Conservation (phyloP, 2,329 filamentous ascomycete species). For the Onygena corvina region DNA sequence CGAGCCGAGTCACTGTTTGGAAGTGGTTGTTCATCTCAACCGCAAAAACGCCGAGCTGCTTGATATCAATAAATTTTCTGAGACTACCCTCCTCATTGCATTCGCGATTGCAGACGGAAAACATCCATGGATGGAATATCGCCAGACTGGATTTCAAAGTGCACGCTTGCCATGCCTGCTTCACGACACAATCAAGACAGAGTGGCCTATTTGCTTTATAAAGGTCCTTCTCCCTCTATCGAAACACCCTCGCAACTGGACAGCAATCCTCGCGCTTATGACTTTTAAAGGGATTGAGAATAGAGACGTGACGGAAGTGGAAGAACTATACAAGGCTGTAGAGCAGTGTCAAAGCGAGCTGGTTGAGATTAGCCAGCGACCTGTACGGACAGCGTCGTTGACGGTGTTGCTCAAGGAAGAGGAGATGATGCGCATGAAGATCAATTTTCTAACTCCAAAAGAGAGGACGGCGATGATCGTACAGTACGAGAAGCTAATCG, state of each 20-base stretch:
- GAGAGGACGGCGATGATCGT: conserved; percentile 3
- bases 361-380: conserved; percentile 13
- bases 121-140: conserved; percentile 17
- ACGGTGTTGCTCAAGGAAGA: conserved; percentile 7
- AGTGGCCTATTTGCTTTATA: conserved; percentile 16
- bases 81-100: conserved; percentile 21
- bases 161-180: conserved; percentile 15
- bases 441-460: not conserved
- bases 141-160: conserved; percentile 17
- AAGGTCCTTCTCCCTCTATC: conserved; percentile 20
- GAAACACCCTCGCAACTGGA: conserved; percentile 21
- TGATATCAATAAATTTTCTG: conserved; percentile 22
- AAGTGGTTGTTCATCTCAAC: conserved; percentile 15
- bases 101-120: conserved; percentile 16
- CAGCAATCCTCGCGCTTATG: conserved; percentile 21
- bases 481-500: conserved; percentile 5
- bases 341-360: conserved; percentile 21
- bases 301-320: conserved; percentile 18
- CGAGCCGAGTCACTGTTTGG: not conserved
- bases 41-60: conserved; percentile 17
- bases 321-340: conserved; percentile 13
- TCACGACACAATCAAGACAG: conserved; percentile 16
- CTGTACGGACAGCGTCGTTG: conserved; percentile 3
- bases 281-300: conserved; percentile 20
- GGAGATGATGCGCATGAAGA: not conserved